phyloP scores from a whole-genome alignment of 192 early-diverging fungal genomes.

The Gryganskiella cystojenkinii region DNA sequence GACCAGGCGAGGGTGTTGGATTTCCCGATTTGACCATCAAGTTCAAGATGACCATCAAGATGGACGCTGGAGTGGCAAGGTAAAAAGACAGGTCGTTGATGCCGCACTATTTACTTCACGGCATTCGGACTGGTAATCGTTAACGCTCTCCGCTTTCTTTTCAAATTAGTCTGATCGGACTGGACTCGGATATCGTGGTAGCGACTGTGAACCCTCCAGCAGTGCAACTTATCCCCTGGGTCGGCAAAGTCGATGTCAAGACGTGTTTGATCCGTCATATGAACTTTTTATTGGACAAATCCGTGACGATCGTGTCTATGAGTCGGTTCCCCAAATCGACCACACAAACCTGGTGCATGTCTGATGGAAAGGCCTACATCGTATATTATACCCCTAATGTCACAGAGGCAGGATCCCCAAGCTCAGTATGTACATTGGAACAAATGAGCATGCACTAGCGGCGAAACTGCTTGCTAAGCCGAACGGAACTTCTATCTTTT shows the following conservation, averaged over 20 bases:
- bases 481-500: too few relatives aligned
- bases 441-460: too few relatives aligned
- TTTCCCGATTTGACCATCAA: slow-evolving; percentile 62
- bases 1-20: slow-evolving; percentile 78
- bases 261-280: slow-evolving; percentile 64
- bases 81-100: slow-evolving; percentile 28
- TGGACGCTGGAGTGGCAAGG: slow-evolving; percentile 79
- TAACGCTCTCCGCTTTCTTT: neutral
- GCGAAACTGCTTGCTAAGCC: too few relatives aligned
- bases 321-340: slow-evolving; percentile 48
- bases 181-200: slow-evolving; percentile 74
- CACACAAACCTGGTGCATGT: slow-evolving; percentile 51
- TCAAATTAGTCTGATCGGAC: slow-evolving; percentile 66
- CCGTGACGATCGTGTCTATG: slow-evolving; percentile 41
- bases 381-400: slow-evolving; percentile 55
- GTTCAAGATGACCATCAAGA: slow-evolving; percentile 81
- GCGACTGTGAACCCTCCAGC: slow-evolving; percentile 75
- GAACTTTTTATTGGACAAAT: slow-evolving; percentile 55
- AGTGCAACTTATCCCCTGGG: slow-evolving; percentile 79
- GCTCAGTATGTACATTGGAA: slow-evolving; percentile 8
- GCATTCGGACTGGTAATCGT: neutral
- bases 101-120: neutral
- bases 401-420: slow-evolving; percentile 31
- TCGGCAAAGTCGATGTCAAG: slow-evolving; percentile 69
- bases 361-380: slow-evolving; percentile 74